phyloP scores from a whole-genome alignment of 2,329 filamentous ascomycete species.

The Neopestalotiopsis sp. region DNA sequence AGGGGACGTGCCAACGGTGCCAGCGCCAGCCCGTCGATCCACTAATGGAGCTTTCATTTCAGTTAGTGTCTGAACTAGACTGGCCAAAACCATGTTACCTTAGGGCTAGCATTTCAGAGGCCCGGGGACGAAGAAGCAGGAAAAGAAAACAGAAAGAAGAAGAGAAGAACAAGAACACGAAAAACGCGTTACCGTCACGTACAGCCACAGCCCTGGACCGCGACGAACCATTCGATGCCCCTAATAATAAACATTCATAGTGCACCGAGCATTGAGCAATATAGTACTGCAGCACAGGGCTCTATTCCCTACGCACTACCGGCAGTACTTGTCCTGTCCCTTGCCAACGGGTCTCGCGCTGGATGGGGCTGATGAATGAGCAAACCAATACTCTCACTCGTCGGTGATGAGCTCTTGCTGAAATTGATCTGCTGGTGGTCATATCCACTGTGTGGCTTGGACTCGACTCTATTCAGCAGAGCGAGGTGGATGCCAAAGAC shows the following conservation, averaged over 20 bases:
- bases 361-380: not conserved
- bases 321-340: no score
- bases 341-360: no score
- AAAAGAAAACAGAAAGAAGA: not conserved
- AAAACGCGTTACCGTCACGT: constrained; percentile 1
- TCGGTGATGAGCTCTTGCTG: not conserved
- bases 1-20: not conserved
- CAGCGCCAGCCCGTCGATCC: not conserved
- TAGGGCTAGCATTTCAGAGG: not conserved
- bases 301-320: not conserved
- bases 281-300: not conserved
- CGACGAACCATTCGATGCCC: not conserved
- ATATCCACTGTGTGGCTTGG: constrained; percentile 4
- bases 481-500: not conserved
- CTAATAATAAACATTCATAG: not conserved
- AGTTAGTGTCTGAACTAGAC: not conserved
- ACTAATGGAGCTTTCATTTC: not conserved
- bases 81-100: not conserved
- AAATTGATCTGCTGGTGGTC: constrained; percentile 4
- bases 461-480: not conserved
- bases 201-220: not conserved
- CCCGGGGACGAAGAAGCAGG: not conserved
- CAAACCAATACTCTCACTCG: not conserved
- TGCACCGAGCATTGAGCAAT: not conserved
- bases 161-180: not conserved